phyloP scores from a whole-genome alignment of 2,329 filamentous ascomycete species.

The Calonectria crousiana region DNA sequence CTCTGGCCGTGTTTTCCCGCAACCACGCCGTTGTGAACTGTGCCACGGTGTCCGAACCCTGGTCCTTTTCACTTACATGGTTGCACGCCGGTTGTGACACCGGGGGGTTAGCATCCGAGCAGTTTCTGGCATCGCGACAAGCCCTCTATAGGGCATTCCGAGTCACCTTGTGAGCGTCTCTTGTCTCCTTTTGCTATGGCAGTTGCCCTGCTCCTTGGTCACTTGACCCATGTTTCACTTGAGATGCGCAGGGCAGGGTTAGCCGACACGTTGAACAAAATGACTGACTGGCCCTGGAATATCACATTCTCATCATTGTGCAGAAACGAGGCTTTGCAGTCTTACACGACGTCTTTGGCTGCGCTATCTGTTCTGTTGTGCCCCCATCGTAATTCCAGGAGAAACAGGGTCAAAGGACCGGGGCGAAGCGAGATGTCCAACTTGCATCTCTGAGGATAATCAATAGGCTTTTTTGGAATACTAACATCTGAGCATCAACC shows the following conservation, averaged over 20 bases:
- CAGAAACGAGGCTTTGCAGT: conserved; percentile 40
- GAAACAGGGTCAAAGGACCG: neutral
- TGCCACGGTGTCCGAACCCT: conserved; percentile 1
- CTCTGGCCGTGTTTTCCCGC: conserved; percentile 23
- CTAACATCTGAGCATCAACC: neutral
- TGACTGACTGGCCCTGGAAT: neutral
- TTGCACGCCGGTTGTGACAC: conserved; percentile 31
- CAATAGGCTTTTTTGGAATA: neutral
- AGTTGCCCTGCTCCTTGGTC: neutral
- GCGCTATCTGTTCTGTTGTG: conserved; percentile 40
- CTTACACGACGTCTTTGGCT: conserved; percentile 37
- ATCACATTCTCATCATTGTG: neutral
- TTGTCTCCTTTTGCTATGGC: neutral
- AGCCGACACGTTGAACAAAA: neutral
- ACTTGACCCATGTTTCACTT: conserved; percentile 3
- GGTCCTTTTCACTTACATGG: conserved; percentile 7
- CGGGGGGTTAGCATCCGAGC: conserved; percentile 31
- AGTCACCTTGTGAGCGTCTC: neutral
- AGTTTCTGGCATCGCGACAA: conserved; percentile 39
- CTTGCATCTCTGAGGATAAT: neutral
- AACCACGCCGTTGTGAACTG: conserved; percentile 11
- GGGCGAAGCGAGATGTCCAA: neutral
- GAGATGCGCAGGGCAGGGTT: neutral
- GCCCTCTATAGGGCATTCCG: conserved; percentile 36
- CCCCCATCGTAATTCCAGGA: conserved; percentile 5